These are phyloP conservation scores for Leccinellum albellum DNA, from an alignment of 768 basidiomycete species.

Conservation along the genomic window DNA sequence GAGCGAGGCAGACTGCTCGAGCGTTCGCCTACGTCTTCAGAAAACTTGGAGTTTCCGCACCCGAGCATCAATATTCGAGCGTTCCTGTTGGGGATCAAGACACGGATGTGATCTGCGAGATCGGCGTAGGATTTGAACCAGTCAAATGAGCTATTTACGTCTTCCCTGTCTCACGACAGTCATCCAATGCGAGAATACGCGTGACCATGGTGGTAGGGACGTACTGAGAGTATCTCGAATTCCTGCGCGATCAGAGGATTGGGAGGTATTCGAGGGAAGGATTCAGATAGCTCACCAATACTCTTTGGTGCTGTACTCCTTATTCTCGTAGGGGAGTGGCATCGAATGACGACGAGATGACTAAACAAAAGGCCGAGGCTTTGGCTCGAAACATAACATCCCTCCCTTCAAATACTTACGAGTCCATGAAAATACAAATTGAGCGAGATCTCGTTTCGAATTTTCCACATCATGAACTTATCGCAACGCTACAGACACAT, in stretches of 20 bases:
- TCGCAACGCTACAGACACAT: too few relatives aligned
- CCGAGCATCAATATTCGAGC: slow-evolving; percentile 75
- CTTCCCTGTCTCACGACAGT: slow-evolving; percentile 43
- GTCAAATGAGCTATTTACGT: slow-evolving; percentile 61
- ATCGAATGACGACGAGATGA: slow-evolving; percentile 8
- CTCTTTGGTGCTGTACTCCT: slow-evolving; percentile 61
- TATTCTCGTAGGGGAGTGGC: slow-evolving; percentile 57
- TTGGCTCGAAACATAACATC: too few relatives aligned
- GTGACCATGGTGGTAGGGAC: slow-evolving; percentile 16
- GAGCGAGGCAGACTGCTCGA: background rate
- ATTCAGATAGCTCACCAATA: slow-evolving; percentile 67
- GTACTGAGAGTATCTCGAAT: slow-evolving; percentile 66
- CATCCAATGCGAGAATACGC: background rate
- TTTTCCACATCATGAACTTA: too few relatives aligned
- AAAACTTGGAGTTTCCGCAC: slow-evolving; percentile 79
- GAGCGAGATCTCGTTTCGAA: too few relatives aligned
- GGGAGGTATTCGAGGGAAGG: background rate
- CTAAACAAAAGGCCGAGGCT: background rate
- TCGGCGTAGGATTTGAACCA: slow-evolving; percentile 86
- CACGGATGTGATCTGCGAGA: slow-evolving; percentile 56
- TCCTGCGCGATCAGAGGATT: slow-evolving; percentile 40
- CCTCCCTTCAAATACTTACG: too few relatives aligned
- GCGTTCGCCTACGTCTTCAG: slow-evolving; percentile 55
- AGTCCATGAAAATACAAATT: too few relatives aligned
- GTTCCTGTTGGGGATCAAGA: slow-evolving; percentile 57